Evolutionary conservation across 208 protist genomes (phyloP), one percentile per base, ranked within the genome.

Genomic region (Crithidia sp.): DNA sequence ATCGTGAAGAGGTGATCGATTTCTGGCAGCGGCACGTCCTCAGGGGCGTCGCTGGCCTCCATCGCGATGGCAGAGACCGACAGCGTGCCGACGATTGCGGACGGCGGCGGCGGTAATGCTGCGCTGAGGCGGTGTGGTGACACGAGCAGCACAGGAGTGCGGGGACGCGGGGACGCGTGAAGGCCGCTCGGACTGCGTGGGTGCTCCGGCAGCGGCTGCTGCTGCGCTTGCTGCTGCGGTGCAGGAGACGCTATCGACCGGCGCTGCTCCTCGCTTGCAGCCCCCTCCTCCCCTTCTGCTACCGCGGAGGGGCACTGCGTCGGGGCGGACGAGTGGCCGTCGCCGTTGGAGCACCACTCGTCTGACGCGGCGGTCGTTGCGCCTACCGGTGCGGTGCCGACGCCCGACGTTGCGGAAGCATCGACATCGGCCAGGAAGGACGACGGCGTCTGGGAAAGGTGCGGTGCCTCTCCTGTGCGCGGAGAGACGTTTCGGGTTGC

Each of bases 21-120:
- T 17, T 60, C 49, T 14, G 72, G 72, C 58, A 71, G 58, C 10
- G 65, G 64, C 0, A 77, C 55, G 16, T 77, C 72, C 45, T 71
- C 28, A 2, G 72, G 72, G 17, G 72, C 72, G 39, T 71, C 58
- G 14, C 56, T 54, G 50, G 43, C 28, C 50, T 19, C 58, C 37
- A 39, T n/a, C 13, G 17, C 44, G 19, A 62, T 54, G 36, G 43
- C 40, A 8, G 67, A 14, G 13, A 17, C 28, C 4, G 49, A 65
- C 16, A 19, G 44, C 28, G 54, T 28, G 2, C 39, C 8, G 16
- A 40, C 17, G 3, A 6, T 13, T 2, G 45, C 12, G 45, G 45
- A 7, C 45, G 12, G 45, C 45, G 45, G 45, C 45, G 45, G 7
- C 12, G 45, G 12, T 13, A 13, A 49, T 0, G 50, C 14, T 55